phyloP scores from a whole-genome alignment of 441 rosid genomes.

The Capsella rubella region DNA sequence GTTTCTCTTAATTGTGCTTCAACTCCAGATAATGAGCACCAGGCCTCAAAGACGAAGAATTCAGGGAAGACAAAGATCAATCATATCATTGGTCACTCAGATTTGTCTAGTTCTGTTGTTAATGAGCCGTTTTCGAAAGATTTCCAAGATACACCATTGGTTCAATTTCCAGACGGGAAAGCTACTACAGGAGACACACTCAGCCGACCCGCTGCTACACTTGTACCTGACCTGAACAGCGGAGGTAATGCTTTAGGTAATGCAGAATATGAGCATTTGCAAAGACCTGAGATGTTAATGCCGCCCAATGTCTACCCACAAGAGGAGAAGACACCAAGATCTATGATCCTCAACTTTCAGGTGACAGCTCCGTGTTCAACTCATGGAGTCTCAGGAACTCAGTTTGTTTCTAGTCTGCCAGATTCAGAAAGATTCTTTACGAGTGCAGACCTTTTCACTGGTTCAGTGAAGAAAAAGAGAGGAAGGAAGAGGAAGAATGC shows the following conservation, averaged over 20 bases:
- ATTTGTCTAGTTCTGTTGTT: conserved; percentile 30
- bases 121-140: conserved; percentile 43
- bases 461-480: conserved; percentile 52
- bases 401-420: conserved; percentile 42
- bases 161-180: conserved; percentile 41
- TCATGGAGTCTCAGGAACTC: conserved; percentile 36
- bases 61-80: conserved; percentile 23
- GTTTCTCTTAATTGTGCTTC: conserved; percentile 48
- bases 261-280: conserved; percentile 26
- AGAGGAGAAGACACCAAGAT: conserved; percentile 35
- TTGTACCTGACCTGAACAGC: conserved; percentile 74
- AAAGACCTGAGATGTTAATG: conserved; percentile 27
- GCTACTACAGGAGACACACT: conserved; percentile 28
- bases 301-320: conserved; percentile 37
- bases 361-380: conserved; percentile 50
- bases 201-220: conserved; percentile 37
- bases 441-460: conserved; percentile 38
- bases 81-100: conserved; percentile 18
- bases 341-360: conserved; percentile 52
- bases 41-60: conserved; percentile 2
- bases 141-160: conserved; percentile 36
- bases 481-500: conserved; percentile 56
- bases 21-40: conserved; percentile 44
- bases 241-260: conserved; percentile 41
- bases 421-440: conserved; percentile 44